phyloP scores from a whole-genome alignment of 2,329 filamentous ascomycete genomes.

The Zasmidium cellare region DNA sequence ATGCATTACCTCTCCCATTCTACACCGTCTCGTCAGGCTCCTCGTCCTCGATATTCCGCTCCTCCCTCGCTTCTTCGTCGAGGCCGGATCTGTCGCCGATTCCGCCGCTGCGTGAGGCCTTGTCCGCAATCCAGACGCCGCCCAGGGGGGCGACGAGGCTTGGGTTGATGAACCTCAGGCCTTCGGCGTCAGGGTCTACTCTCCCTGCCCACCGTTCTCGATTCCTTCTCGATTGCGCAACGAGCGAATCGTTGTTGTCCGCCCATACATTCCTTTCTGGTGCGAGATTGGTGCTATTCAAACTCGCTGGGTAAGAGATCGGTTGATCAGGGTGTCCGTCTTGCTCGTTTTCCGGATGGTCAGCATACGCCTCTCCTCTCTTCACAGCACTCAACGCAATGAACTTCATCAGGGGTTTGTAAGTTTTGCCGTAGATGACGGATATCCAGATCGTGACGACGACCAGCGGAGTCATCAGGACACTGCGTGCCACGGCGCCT shows the following conservation, averaged over 20 bases:
- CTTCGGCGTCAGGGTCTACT: constrained; percentile 6
- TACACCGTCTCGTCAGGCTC: background rate
- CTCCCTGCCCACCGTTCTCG: constrained; percentile 15
- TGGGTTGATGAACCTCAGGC: constrained; percentile 76
- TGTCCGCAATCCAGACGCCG: constrained; percentile 32
- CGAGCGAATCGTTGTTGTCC: constrained; percentile 18
- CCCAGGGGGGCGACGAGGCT: constrained; percentile 62
- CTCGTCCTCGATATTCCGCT: background rate
- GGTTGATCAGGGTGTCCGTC: constrained; percentile 18
- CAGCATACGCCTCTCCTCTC: constrained; percentile 54
- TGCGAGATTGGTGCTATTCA: constrained; percentile 26
- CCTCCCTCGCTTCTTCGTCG: background rate
- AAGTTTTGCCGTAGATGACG: constrained; percentile 76
- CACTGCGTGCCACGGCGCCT: constrained; percentile 70
- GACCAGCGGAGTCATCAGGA: constrained; percentile 74
- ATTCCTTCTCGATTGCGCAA: constrained; percentile 1
- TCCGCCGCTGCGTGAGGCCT: constrained; percentile 3
- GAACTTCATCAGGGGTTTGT: constrained; percentile 85
- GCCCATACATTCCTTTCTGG: constrained; percentile 43
- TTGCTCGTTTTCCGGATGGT: constrained; percentile 29
- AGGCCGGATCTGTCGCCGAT: background rate
- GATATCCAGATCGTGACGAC: constrained; percentile 84
- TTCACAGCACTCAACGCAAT: constrained; percentile 88
- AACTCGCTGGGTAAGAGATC: constrained; percentile 18
- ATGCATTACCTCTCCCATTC: no score